A percentile compares a stretch with the other conserved stretches of the same genome.
Conservation (phyloP, 176 grass and related monocot genomes). For the Pharus latifolius region DNA sequence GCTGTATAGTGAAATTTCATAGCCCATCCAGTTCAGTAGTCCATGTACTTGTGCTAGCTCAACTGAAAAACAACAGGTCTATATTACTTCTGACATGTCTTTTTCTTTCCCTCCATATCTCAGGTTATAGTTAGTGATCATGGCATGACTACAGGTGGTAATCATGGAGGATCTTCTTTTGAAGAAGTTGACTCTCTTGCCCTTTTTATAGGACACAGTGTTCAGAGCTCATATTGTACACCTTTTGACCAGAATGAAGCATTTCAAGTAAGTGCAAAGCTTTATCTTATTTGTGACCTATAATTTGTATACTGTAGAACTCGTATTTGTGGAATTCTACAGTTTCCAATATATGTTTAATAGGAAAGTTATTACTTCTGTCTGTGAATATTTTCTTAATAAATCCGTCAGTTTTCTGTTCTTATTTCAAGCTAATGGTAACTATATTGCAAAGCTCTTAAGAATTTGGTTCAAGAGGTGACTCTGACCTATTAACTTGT, state of each 20-base stretch:
- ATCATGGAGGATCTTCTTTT: conserved; percentile 92
- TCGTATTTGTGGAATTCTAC: not conserved
- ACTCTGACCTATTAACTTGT: not conserved
- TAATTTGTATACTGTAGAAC: not conserved
- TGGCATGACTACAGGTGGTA: conserved; percentile 92
- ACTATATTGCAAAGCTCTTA: not conserved
- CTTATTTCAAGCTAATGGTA: not conserved
- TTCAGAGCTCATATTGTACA: conserved; percentile 28
- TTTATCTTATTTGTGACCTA: not conserved
- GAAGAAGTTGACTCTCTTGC: conserved; percentile 85
- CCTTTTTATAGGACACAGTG: conserved; percentile 66
- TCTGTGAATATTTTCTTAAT: conserved; percentile 6
- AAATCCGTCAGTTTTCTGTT: not conserved
- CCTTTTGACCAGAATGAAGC: conserved; percentile 48
- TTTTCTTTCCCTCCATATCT: conserved; percentile 6
- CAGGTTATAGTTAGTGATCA: conserved; percentile 93
- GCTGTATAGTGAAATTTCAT: not conserved
- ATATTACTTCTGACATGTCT: not conserved
- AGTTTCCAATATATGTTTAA: not conserved
- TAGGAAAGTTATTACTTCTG: not conserved
- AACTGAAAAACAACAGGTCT: not conserved
- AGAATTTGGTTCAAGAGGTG: not conserved
- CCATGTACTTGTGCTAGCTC: not conserved
- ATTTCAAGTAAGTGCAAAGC: conserved; percentile 58
- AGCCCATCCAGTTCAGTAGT: not conserved